Evolutionary conservation across 441 rosid genomes (phyloP).

Genomic region (Raphanus hybrid): DNA sequence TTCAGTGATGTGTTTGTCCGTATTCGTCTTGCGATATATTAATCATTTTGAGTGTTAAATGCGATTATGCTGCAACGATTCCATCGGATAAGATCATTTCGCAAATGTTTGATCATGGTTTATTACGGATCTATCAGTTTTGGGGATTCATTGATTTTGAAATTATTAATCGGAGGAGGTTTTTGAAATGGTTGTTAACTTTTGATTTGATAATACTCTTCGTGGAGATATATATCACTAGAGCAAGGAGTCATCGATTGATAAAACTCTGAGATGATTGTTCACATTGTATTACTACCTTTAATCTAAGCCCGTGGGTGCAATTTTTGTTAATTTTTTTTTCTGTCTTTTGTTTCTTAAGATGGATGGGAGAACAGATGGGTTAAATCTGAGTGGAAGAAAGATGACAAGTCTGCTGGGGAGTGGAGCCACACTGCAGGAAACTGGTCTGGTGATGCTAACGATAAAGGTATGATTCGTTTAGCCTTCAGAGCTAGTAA

Average conservation of each 20-base stretch:
- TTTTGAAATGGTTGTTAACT: neutral
- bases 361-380: conserved; percentile 93
- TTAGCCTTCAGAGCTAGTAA: conserved; percentile 9
- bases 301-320: conserved; percentile 8
- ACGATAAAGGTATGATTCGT: conserved; percentile 70
- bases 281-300: neutral
- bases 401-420: conserved; percentile 80
- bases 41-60: neutral
- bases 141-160: neutral
- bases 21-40: neutral
- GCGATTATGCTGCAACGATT: neutral
- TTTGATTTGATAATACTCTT: neutral
- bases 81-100: conserved; percentile 6
- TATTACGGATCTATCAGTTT: conserved; percentile 43
- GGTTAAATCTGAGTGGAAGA: conserved; percentile 95
- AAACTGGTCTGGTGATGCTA: conserved; percentile 81
- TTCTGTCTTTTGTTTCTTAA: conserved; percentile 28
- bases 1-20: conserved; percentile 16
- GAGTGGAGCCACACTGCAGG: conserved; percentile 90
- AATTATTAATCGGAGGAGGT: neutral
- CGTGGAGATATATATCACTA: neutral
- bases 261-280: conserved; percentile 12
- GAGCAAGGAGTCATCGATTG: neutral
- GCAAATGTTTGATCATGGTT: conserved; percentile 12
- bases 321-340: neutral